These are phyloP conservation scores for Craterostigma plantagineum DNA, from an alignment of 257 asterid genomes.

Conservation along the genomic window DNA sequence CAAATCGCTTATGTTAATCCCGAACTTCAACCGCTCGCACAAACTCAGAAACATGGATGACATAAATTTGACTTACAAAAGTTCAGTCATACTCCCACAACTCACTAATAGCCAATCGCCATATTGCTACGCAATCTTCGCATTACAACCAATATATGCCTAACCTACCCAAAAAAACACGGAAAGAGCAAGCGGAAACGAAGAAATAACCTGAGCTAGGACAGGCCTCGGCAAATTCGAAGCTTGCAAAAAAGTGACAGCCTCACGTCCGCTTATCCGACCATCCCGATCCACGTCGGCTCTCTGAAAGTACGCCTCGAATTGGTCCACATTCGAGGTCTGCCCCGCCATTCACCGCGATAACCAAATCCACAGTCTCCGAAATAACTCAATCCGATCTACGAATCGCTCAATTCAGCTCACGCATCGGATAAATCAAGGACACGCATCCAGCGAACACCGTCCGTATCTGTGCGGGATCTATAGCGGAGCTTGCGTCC, in stretches of 20 bases:
- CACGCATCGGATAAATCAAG: no score
- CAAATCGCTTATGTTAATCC: no score
- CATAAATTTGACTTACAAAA: no score
- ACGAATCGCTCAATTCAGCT: slow-evolving; percentile 17
- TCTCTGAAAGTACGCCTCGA: slow-evolving; percentile 64
- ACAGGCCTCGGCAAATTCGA: slow-evolving; percentile 64
- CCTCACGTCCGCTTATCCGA: slow-evolving; percentile 78
- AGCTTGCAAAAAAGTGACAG: slow-evolving; percentile 63
- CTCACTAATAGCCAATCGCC: slow-evolving; percentile 6
- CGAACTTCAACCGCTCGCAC: no score
- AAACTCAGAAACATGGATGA: no score
- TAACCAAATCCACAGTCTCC: slow-evolving; percentile 7
- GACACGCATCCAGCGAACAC: no score
- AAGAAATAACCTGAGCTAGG: slow-evolving; percentile 73
- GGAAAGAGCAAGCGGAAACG: neutral
- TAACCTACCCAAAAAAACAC: neutral
- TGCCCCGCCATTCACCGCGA: slow-evolving; percentile 25
- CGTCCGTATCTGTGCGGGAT: no score
- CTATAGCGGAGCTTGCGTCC: no score
- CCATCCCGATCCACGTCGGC: slow-evolving; percentile 97
- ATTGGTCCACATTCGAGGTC: slow-evolving; percentile 44
- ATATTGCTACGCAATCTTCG: neutral
- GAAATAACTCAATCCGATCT: slow-evolving; percentile 14
- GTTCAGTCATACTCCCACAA: neutral
- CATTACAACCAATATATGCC: neutral